phyloP scores from a whole-genome alignment of 2,329 filamentous ascomycete genomes.

The Fusarium fracticaudum region DNA sequence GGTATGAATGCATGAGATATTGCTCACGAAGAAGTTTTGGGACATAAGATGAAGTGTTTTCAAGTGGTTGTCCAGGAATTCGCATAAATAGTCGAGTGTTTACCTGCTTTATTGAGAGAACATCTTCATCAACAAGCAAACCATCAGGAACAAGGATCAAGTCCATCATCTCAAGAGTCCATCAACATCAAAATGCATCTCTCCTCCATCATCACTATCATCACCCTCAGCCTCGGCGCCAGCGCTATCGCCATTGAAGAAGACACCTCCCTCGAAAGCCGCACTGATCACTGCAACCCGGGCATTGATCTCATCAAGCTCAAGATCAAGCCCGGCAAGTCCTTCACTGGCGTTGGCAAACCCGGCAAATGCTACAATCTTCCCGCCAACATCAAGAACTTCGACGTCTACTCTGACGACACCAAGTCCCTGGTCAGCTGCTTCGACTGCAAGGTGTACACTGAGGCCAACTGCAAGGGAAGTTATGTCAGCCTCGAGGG shows the following conservation, averaged over 20 bases:
- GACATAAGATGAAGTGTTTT: no score
- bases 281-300: neutral
- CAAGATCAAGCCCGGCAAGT: neutral
- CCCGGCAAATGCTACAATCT: neutral
- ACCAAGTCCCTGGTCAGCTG: constrained; percentile 1
- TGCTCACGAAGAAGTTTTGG: no score
- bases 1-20: neutral
- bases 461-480: neutral
- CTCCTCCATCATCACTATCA: neutral
- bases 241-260: neutral
- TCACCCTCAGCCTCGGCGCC: neutral
- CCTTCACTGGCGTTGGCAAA: neutral
- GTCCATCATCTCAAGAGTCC: neutral
- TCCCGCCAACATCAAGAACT: neutral
- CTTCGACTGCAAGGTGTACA: constrained; percentile 6
- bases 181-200: neutral
- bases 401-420: neutral
- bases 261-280: neutral
- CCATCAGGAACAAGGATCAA: neutral
- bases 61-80: rapidly evolving
- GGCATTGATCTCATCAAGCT: constrained; percentile 3
- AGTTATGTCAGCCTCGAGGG: neutral
- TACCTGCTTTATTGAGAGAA: neutral
- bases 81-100: neutral
- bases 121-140: neutral